phyloP scores from a whole-genome alignment of 192 early-diverging fungal genomes.

The Coemansia sp. region DNA sequence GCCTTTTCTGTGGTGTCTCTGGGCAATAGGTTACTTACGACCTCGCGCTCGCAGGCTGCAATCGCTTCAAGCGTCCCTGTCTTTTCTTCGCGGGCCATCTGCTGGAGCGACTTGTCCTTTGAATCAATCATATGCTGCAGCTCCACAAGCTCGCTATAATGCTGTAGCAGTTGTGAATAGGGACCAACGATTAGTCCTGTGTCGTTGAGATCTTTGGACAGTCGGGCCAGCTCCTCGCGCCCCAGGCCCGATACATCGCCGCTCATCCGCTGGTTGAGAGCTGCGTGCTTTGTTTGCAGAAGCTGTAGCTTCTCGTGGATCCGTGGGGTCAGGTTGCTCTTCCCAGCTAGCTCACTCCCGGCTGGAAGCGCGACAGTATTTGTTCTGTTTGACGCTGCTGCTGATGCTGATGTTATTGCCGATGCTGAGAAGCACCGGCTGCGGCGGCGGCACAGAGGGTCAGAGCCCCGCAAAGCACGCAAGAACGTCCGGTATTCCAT shows the following conservation, averaged over 20 bases:
- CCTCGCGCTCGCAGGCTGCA: conserved; percentile 54
- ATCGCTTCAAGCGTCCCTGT: conserved; percentile 40
- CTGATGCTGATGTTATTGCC: no score
- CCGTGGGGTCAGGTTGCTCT: conserved; percentile 42
- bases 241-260: conserved; percentile 30
- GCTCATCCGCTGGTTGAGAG: conserved; percentile 29
- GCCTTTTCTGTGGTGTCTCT: conserved; percentile 69
- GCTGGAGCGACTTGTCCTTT: conserved; percentile 36
- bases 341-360: conserved; percentile 42
- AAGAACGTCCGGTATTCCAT: neutral
- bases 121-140: conserved; percentile 47
- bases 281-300: conserved; percentile 21
- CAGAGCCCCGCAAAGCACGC: neutral
- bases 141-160: conserved; percentile 41
- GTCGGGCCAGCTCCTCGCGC: conserved; percentile 44
- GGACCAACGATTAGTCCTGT: conserved; percentile 23
- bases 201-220: conserved; percentile 53
- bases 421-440: conserved; percentile 6
- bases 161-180: conserved; percentile 30
- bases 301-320: conserved; percentile 40
- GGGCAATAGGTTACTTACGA: conserved; percentile 62
- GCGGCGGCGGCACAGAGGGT: neutral
- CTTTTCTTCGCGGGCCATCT: conserved; percentile 66
- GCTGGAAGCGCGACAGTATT: conserved; percentile 5
- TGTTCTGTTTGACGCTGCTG: neutral